Percentiles rank a stretch among this genome's conserved stretches.
These are phyloP conservation scores for Gossypium lobatum DNA, from an alignment of 441 rosid genomes.

Conservation along the genomic window DNA sequence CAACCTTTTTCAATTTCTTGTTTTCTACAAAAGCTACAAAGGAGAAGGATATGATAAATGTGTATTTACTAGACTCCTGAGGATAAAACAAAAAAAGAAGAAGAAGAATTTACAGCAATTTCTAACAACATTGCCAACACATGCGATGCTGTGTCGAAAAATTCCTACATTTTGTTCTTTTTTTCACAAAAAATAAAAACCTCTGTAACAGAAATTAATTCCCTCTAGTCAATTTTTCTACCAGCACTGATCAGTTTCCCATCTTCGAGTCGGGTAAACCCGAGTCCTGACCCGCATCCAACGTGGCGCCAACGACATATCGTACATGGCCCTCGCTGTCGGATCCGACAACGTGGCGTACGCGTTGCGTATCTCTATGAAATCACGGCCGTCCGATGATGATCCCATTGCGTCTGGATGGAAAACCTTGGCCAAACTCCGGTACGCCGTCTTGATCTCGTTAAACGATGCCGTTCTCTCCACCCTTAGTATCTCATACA, in stretches of 20 bases:
- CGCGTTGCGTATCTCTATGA: conserved; percentile 71
- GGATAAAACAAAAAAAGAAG: no score
- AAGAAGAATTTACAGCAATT: background rate
- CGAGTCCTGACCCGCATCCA: conserved; percentile 19
- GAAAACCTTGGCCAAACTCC: conserved; percentile 70
- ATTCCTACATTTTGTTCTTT: background rate
- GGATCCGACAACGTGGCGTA: conserved; percentile 83
- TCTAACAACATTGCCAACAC: background rate
- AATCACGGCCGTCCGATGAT: conserved; percentile 42
- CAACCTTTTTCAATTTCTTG: no score
- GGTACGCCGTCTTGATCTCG: conserved; percentile 75
- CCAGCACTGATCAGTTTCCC: conserved; percentile 99
- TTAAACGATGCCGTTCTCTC: conserved; percentile 50
- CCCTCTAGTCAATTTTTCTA: conserved; percentile 7
- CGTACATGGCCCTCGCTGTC: conserved; percentile 65
- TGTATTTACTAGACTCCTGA: background rate
- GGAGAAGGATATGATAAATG: no score
- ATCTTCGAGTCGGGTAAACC: conserved; percentile 47
- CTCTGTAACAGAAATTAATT: background rate
- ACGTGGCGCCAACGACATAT: conserved; percentile 38
- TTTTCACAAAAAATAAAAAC: background rate
- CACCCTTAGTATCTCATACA: conserved; percentile 65
- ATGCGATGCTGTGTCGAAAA: background rate
- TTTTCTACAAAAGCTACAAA: background rate
- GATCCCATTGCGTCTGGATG: conserved; percentile 67